Evolutionary conservation across 148 eudicot genomes (phyloP).

Genomic region (Vaccinium macrocarpon): DNA sequence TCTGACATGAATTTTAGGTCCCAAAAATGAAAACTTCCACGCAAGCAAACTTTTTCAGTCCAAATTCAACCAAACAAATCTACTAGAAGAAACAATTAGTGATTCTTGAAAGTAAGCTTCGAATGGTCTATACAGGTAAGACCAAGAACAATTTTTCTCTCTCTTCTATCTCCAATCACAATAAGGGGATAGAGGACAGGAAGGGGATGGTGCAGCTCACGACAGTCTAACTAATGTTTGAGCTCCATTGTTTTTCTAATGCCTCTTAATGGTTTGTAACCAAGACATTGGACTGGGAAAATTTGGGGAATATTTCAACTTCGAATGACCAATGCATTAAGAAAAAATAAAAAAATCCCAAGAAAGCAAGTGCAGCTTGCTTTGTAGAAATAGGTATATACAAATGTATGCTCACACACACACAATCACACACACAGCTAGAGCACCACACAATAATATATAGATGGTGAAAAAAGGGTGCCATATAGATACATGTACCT

Average conservation of each 20-base stretch:
- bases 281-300: neutral
- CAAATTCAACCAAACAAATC: neutral
- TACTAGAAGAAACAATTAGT: neutral
- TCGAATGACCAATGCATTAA: neutral
- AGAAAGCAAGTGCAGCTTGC: neutral
- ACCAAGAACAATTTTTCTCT: neutral
- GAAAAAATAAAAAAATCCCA: too few species aligned
- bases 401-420: neutral
- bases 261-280: slow-evolving; percentile 1
- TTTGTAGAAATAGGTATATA: neutral
- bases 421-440: too few species aligned
- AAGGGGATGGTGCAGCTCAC: neutral
- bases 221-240: neutral
- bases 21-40: neutral
- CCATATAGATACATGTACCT: neutral
- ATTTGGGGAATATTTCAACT: neutral
- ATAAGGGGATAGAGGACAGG: neutral
- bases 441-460: too few species aligned
- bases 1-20: neutral
- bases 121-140: neutral
- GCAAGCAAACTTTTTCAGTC: neutral
- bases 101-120: slow-evolving; percentile 3
- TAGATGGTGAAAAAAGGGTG: neutral
- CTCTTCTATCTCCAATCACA: neutral
- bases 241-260: neutral